Evolutionary conservation across 345 rosid genomes (phyloP), one percentile per base, ranked within the genome.

Genomic region (Luvunga scandens): DNA sequence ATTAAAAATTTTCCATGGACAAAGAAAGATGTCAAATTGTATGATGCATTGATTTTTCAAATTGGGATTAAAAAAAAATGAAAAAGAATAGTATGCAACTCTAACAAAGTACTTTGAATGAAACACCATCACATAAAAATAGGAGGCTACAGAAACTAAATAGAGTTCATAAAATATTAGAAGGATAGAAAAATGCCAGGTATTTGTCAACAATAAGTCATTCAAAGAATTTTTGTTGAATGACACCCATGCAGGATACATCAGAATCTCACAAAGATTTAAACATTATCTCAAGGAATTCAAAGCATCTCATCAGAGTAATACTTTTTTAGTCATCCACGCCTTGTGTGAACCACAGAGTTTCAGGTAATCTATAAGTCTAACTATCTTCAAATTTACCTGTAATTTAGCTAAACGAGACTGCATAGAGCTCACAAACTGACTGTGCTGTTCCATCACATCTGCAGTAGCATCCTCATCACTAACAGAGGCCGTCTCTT

Each of bases 391-490:
- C n/a, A 34, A 45, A 66, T 66, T 77, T 84, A 97, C 99, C 99
- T 97, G 98, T 87, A 97, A 85, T 86, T 91, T 97, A 25, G 93
- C 88, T 66, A 94, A 83, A 60, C 99, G 98, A 80, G 98, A 91
- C 69, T 90, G 95, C 98, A 97, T 91, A 57, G 93, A 89, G 93
- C 94, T 88, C 86, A 90, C 60, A 81, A 94, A 94, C 80, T 97
- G 97, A 66, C 85, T 90, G 86, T 92, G 99, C 21, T 85, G 90
- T 83, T 84, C 97, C 90, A 94, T 80, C 77, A 91, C 75, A 86
- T 91, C 94, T 73, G 86, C 87, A 78, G 84, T 76, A 57, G 83
- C 88, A 85, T 94, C 97, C 82, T 91, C 98, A 68, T 93, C 97
- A 81, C 84, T 86, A 69, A 81, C 83, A 65, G 86, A 88, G 80